phyloP scores from a whole-genome alignment of 108 stramenopile species.

The Thalassiosira profunda region DNA sequence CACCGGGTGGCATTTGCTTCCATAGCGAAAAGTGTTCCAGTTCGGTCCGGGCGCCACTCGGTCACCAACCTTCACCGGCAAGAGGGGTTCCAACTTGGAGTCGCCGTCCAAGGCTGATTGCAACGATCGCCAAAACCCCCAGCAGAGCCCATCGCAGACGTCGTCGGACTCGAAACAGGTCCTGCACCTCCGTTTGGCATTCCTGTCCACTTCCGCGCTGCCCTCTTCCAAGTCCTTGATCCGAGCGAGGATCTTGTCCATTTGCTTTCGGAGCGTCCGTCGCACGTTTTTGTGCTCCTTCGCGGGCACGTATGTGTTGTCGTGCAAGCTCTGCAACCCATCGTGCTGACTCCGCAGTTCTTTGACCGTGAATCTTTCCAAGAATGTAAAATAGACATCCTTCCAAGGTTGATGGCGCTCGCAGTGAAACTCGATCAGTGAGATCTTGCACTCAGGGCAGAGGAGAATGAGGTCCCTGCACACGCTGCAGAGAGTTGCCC shows the following conservation, averaged over 20 bases:
- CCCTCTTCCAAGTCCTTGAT: conserved; percentile 42
- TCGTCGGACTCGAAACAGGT: conserved; percentile 63
- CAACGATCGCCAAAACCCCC: conserved; percentile 79
- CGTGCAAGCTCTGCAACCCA: conserved; percentile 43
- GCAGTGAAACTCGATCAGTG: conserved; percentile 75
- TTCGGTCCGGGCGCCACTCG: conserved; percentile 49
- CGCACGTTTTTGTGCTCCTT: conserved; percentile 64
- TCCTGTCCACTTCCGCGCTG: conserved; percentile 21
- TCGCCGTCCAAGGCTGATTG: conserved; percentile 4
- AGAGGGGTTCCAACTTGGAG: conserved; percentile 12
- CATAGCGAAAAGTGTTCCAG: conserved; percentile 57
- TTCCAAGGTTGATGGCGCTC: conserved; percentile 70
- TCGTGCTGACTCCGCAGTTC: conserved; percentile 56
- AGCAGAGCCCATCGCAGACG: conserved; percentile 78
- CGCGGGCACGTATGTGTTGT: conserved; percentile 21
- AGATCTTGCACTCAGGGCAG: conserved; percentile 54
- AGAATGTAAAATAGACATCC: conserved; percentile 76
- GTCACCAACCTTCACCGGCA: conserved; percentile 44
- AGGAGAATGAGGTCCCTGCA: conserved; percentile 78
- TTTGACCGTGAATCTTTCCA: conserved; percentile 53
- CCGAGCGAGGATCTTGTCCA: conserved; percentile 59
- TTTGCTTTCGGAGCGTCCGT: conserved; percentile 66
- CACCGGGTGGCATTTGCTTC: conserved; percentile 13
- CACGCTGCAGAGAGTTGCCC: conserved; percentile 77
- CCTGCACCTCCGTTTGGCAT: conserved; percentile 65